Base-by-base conservation (phyloP, 139 green algal genomes). In the Micromonas commoda region DNA sequence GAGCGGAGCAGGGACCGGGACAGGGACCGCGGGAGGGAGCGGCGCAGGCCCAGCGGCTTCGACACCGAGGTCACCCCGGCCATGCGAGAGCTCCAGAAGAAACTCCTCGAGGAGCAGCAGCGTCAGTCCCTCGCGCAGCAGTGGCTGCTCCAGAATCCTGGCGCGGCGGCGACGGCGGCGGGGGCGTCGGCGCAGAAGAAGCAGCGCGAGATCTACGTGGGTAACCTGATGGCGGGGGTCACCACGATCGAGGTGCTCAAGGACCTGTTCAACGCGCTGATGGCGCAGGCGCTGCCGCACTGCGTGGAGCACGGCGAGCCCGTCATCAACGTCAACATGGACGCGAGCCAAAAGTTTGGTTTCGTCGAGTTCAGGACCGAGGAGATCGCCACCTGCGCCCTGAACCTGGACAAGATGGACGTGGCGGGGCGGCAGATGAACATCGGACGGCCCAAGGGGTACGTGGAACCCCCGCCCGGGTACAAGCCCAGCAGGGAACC, bases 391-490 rank as follows among this genome's bases (percentile, higher is more conserved):
- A 84, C 85, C 23, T 76, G 86, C 13, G 90, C 88, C 5, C 89
- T 96, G 82, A 77, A 89, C 28, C 87, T 97, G 71, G 92, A 96
- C 82, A 94, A 93, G 64, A 86, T 96, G 63, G 91, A 97, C 83
- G 82, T 97, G 66, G 89, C 84, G 34, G 91, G 92, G 9, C 80
- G 91, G 0, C 74, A 82, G 33, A 89, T 96, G 68, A 93, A 96
- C 85, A 88, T 97, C n/a, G 91, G 91, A 34, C 81, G 91, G 69
- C 92, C 92, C 66, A 93, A 96, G 83, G 91, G 92, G 1, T 97
- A 75, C 68, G 29, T 75, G 5, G 68, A 75, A 29, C 34, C 52
- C 33, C 68, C 68, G 3, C 24, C n/a, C n/a, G 45, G 45, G 45
- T 57, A 57, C 45, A 57, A 23, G 9, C 45, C 45, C 9, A 23